These are phyloP conservation scores for Aureobasidium melanogenum DNA, from an alignment of 2,329 filamentous ascomycete species.

Conservation along the genomic window DNA sequence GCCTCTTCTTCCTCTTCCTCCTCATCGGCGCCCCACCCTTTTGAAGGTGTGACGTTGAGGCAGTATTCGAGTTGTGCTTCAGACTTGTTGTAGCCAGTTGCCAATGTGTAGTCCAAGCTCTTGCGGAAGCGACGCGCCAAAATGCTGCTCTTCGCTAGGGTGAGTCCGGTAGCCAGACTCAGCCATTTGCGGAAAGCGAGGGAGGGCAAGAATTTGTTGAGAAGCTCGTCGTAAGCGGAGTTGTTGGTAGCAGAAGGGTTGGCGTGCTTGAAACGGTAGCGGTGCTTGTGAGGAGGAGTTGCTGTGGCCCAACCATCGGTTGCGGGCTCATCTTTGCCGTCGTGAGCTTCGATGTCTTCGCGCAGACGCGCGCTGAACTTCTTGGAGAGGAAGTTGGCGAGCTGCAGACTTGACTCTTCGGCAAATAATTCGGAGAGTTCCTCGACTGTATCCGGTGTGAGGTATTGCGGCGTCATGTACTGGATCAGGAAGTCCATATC, in stretches of 20 bases:
- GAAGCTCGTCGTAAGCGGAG: conserved; percentile 62
- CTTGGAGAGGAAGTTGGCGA: conserved; percentile 67
- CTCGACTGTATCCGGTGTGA: conserved; percentile 84
- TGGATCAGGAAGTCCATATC: conserved; percentile 86
- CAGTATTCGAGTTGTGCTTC: conserved; percentile 79
- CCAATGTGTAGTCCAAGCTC: conserved; percentile 85
- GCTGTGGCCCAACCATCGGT: conserved; percentile 41
- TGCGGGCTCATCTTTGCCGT: conserved; percentile 6
- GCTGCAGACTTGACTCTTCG: conserved; percentile 73
- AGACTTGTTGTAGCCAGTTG: conserved; percentile 66
- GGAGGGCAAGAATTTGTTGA: conserved; percentile 77
- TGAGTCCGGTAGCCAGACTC: conserved; percentile 67
- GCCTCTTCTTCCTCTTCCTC: conserved; percentile 21
- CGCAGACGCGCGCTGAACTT: conserved; percentile 68
- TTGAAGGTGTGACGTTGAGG: conserved; percentile 73
- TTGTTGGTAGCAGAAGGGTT: conserved; percentile 2
- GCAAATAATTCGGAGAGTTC: conserved; percentile 71
- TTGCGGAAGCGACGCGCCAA: conserved; percentile 80
- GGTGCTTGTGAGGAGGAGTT: conserved; percentile 87
- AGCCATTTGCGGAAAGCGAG: conserved; percentile 85
- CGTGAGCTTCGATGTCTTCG: conserved; percentile 48
- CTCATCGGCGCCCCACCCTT: conserved; percentile 69
- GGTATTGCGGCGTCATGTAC: conserved; percentile 81
- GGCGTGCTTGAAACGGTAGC: conserved; percentile 71
- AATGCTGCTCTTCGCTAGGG: conserved; percentile 64